phyloP scores from a whole-genome alignment of 202 grass and related monocot genomes.

The Zoysia matrella region DNA sequence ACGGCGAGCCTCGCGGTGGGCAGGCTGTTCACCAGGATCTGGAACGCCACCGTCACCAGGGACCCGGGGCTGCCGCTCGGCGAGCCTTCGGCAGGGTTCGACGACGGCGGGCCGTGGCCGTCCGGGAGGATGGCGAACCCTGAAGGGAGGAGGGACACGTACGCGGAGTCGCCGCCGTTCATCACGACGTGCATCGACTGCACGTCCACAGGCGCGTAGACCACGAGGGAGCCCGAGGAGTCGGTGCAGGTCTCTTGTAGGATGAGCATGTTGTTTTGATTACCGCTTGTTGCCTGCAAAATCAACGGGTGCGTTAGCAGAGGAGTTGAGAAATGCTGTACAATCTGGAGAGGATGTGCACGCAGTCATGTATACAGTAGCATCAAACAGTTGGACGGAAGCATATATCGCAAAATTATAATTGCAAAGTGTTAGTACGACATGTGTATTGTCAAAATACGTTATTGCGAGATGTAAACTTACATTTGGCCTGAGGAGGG shows the following conservation, averaged over 20 bases:
- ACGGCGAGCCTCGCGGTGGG: slow-evolving; percentile 65
- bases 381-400: neutral
- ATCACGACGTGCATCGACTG: slow-evolving; percentile 88
- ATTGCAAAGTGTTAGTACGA: no score
- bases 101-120: slow-evolving; percentile 23
- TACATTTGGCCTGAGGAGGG: slow-evolving; percentile 82
- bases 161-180: slow-evolving; percentile 81
- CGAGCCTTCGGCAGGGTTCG: neutral
- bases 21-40: slow-evolving; percentile 76
- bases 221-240: slow-evolving; percentile 63
- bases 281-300: slow-evolving; percentile 64
- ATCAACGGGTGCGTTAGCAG: neutral
- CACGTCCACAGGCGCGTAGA: slow-evolving; percentile 82
- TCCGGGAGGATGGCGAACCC: slow-evolving; percentile 91
- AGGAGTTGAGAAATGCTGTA: neutral
- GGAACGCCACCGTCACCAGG: slow-evolving; percentile 86
- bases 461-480: neutral
- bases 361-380: neutral
- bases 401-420: neutral
- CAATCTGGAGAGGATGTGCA: neutral
- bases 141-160: slow-evolving; percentile 80
- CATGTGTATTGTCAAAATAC: no score
- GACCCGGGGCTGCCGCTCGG: slow-evolving; percentile 44
- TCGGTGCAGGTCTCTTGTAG: slow-evolving; percentile 90
- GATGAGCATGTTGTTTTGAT: slow-evolving; percentile 80